Evolutionary conservation across 2,329 filamentous ascomycete genomes (phyloP), one percentile per base, ranked within the genome.

Genomic region (Microcyclospora tardicrescens): DNA sequence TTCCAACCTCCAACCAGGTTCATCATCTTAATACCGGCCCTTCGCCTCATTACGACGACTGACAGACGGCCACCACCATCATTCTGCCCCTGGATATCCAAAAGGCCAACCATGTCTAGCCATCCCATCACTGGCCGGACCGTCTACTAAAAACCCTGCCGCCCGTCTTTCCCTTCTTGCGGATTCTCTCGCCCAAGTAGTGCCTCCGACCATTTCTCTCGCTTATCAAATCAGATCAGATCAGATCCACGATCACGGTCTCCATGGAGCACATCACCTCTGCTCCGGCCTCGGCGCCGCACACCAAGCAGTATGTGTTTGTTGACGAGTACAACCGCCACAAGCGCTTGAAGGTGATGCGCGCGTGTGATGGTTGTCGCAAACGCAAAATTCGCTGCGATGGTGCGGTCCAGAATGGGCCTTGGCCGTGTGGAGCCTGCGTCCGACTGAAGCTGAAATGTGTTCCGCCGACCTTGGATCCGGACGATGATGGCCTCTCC

Each of bases 281-380:
- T 32, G 42, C 47, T 34, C 46, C 53, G 43, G 40, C 65, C 56
- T 64, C 70, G 45, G 72, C 81, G 52, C 82, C 86, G 61, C 84
- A 82, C 43, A 83, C 89, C 57, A 89, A 87, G 68, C 89, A 95
- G 61, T 96, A 95, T 82, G 91, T 96, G 54, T 96, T 96, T 58
- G 91, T 96, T 41, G 89, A 96, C 62, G 89, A 96, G 62, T 91
- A 96, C 63, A 96, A 96, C 67, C 81, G 91, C 47, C 91, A 96
- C 64, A 96, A 96, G 65, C 77, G 89, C 53, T 68, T 96, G 46
- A 96, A 96, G 72, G 89, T 95, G 37, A 95, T 94, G 86, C 80
- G 91, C 68, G 91, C 89, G 40, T 96, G 89, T 61, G 89, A 95
- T 65, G 89, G 89, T 43, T 96, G 89, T 58, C 76, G 89, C 45